Evolutionary conservation across 352 stramenopile species (phyloP).

Genomic region (Phytophthora capsici): DNA sequence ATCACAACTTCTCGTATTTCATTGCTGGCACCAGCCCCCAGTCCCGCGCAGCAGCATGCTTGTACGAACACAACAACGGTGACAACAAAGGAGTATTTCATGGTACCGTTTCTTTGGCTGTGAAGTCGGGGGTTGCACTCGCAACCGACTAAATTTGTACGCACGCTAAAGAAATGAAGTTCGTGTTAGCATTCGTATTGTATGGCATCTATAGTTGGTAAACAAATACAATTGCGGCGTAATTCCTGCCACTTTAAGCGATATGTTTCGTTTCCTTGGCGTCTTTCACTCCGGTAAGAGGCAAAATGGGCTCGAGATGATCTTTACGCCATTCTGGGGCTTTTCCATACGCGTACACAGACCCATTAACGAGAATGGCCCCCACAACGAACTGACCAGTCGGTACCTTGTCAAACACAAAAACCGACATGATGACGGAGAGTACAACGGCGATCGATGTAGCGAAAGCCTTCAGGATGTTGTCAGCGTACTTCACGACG

Average conservation of each 20-base stretch:
- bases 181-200: too few species aligned
- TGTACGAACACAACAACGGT: constrained; percentile 5
- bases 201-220: constrained; percentile 4
- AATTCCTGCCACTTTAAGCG: constrained; percentile 20
- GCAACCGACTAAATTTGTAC: neutral
- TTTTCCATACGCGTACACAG: constrained; percentile 81
- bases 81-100: constrained; percentile 10
- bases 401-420: constrained; percentile 86
- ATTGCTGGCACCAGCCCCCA: neutral
- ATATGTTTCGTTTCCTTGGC: constrained; percentile 30
- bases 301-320: constrained; percentile 27
- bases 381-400: constrained; percentile 77
- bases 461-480: constrained; percentile 88
- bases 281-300: constrained; percentile 16
- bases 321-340: constrained; percentile 48
- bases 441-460: constrained; percentile 86
- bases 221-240: constrained; percentile 7
- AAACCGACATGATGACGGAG: constrained; percentile 84
- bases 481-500: constrained; percentile 89
- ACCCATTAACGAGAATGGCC: constrained; percentile 79
- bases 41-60: constrained; percentile 2
- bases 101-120: neutral
- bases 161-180: constrained; percentile 5
- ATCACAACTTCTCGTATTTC: constrained; percentile 23
- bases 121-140: too few species aligned